These are phyloP conservation scores for Penicillium cosmopolitanum DNA, from an alignment of 495 filamentous ascomycete genomes.

Conservation along the genomic window DNA sequence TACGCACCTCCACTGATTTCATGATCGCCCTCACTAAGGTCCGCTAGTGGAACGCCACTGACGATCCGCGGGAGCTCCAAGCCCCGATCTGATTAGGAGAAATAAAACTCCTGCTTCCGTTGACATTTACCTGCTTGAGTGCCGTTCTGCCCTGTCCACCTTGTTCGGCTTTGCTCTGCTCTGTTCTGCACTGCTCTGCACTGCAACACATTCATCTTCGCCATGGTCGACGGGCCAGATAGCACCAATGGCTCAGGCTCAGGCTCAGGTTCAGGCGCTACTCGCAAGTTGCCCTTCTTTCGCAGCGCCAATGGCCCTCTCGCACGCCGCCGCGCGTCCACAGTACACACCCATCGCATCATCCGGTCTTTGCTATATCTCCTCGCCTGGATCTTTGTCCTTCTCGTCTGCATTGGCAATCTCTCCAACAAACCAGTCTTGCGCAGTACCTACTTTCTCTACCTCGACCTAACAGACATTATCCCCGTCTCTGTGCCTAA, in stretches of 20 bases:
- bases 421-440: constrained; percentile 61
- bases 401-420: constrained; percentile 79
- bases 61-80: constrained; percentile 2
- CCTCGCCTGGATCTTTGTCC: constrained; percentile 72
- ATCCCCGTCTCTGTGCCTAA: constrained; percentile 77
- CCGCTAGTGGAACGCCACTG: constrained; percentile 4
- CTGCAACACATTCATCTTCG: not conserved
- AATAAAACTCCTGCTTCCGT: constrained; percentile 3
- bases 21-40: constrained; percentile 3
- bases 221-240: constrained; percentile 21
- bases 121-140: not conserved
- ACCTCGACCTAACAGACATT: constrained; percentile 81
- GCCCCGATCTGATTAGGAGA: constrained; percentile 8
- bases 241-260: constrained; percentile 16
- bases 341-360: constrained; percentile 44
- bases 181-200: not conserved
- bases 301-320: constrained; percentile 29
- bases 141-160: not conserved
- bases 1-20: not conserved
- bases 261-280: not conserved
- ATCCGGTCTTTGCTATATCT: constrained; percentile 72
- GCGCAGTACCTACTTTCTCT: constrained; percentile 76
- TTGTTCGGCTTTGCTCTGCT: not conserved
- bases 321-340: constrained; percentile 33
- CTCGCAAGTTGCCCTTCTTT: constrained; percentile 38